Evolutionary conservation across 225 moss, liverwort and hornwort species (phyloP), one percentile per base, ranked within the genome.

Genomic region (Rhytidiadelphus loreus): DNA sequence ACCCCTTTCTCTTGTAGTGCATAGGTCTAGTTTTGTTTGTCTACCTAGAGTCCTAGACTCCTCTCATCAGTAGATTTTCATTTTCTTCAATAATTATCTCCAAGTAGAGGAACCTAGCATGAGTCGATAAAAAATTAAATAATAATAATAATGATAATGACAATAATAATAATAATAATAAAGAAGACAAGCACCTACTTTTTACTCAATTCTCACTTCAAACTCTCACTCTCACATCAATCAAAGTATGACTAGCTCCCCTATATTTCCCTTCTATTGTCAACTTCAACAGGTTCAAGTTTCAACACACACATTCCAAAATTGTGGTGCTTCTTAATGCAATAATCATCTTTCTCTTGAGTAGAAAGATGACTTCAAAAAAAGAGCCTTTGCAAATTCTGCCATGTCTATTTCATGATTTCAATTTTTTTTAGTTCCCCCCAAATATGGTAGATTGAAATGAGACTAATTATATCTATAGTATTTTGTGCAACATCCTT

Each of bases 241-340:
- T 2, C n/a, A 29, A 73, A 29, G 2, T 17, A 18, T 17, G 6
- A 18, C 2, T 0, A 18, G 3, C 3, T 29, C 2, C 7, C 7
- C 6, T 29, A 11, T 7, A 46, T 29, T 73, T 44, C 1, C 3
- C 6, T 46, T 17, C 30, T 18, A 11, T 16, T 28, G 5, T 28
- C 0, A 0, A 0, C 15, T 8, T 46, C 16, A 46, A 46, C 11
- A 3, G 7, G 29, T 17, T 72, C 44, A 72, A 72, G 17, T 6
- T 46, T 73, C 46, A 73, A 73, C 7, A 46, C 18, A 2, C 29
- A 73, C 17, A 46, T 29, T 44, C 4, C 9, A 5, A 28, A 2
- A 3, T 72, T 0, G 0, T 3, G 1, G 6, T 29, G 6, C 44
- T 44, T 17, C 1, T 46, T 44, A 10, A 29, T 44, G 44, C 17